Evolutionary conservation across 2,329 filamentous ascomycete genomes (phyloP), one percentile per base, ranked within the genome.

Genomic region (Colletotrichum liaoningense): DNA sequence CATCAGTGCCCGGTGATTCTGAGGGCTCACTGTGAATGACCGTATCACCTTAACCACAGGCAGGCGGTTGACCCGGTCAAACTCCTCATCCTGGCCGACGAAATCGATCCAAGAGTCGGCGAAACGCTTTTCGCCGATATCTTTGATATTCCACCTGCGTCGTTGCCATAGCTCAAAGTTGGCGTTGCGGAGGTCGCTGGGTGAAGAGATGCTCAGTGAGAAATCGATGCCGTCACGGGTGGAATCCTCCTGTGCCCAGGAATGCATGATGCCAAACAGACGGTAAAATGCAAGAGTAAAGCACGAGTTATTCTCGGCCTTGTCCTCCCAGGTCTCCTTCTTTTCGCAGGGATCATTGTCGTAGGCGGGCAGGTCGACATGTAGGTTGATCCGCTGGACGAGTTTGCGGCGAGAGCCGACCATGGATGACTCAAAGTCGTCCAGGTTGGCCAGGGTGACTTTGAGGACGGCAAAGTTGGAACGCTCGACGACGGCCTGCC

Each of bases 401-500:
- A 69, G 72, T 11, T 67, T 58, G 38, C 77, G 77, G 1, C 76
- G 75, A 54, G 71, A 74, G 60, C 75, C 74, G 11, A 67, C 67
- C 52, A 80, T 67, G 49, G 73, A 58, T 19, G 67, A 64, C 24
- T 77, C 77, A 60, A 80, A 78, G 5, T 76, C 66, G 56, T 57
- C 8, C 49, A 79, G 62, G 30, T 76, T 70, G 8, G 30, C 54
- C 24, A 68, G 71, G 28, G 74, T 73, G 33, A 80, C 66, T 6
- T 69, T 66, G 22, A 80, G 69, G 16, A 63, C 59, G 11, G 63
- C 46, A 64, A 80, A 80, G 69, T 74, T 78, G 67, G 72, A 67
- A 49, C 74, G 72, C 66, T 80, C 79, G 35, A 80, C 65, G 49
- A 75, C 69, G 14, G 72, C 75, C 14, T 78, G 77, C 79, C 79